These are phyloP conservation scores for Arabis alpina DNA, from an alignment of 345 rosid species.

Conservation along the genomic window DNA sequence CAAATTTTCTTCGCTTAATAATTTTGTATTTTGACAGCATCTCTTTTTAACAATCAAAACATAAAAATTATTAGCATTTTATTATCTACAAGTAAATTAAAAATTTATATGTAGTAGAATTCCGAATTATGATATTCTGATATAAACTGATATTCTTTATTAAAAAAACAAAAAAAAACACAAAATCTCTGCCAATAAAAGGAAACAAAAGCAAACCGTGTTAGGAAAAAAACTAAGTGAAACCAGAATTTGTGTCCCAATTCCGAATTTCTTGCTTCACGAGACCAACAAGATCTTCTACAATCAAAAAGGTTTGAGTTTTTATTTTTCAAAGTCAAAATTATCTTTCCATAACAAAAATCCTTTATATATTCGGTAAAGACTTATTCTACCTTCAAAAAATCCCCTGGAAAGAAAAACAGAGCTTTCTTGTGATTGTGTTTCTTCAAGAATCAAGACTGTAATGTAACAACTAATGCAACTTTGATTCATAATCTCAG, in stretches of 20 bases:
- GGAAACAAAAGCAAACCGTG: not conserved
- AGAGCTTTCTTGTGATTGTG: slow-evolving; percentile 10
- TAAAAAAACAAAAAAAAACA: too few relatives aligned
- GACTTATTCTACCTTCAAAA: too few relatives aligned
- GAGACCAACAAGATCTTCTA: slow-evolving; percentile 2
- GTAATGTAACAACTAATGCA: slow-evolving; percentile 3
- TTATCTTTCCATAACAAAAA: not conserved
- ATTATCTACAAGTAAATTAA: too few relatives aligned
- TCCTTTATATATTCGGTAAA: too few relatives aligned
- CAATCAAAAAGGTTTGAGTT: slow-evolving; percentile 6
- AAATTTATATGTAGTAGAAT: too few relatives aligned
- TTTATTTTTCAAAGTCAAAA: not conserved
- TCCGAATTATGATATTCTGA: too few relatives aligned
- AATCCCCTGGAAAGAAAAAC: not conserved
- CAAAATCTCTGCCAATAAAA: not conserved
- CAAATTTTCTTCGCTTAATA: too few relatives aligned
- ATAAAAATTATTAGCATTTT: too few relatives aligned
- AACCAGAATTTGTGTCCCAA: not conserved
- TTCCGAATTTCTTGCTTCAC: slow-evolving; percentile 18
- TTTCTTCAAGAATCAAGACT: slow-evolving; percentile 10
- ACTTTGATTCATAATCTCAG: not conserved
- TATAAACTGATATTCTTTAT: too few relatives aligned
- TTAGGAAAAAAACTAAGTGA: not conserved
- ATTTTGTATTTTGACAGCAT: too few relatives aligned
- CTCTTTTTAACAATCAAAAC: too few relatives aligned